Evolutionary conservation across 148 eudicot species (phyloP).

Genomic region (Hydrangea macrophylla): DNA sequence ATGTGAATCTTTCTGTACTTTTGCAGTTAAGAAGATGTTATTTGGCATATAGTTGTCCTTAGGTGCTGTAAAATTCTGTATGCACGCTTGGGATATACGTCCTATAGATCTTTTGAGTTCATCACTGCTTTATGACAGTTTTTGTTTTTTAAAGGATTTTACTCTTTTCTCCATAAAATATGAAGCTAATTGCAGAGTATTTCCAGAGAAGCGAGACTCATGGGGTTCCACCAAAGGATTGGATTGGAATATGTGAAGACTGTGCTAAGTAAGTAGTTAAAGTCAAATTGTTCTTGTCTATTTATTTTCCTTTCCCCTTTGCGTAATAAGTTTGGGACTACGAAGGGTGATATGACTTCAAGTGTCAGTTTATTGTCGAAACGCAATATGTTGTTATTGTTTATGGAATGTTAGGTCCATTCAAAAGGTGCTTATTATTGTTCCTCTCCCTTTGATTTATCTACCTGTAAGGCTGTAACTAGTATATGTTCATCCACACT

Average conservation of each 20-base stretch:
- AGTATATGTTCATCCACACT: too few species aligned
- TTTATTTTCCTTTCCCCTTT: too few species aligned
- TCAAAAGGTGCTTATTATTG: background rate
- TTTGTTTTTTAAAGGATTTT: background rate
- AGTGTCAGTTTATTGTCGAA: background rate
- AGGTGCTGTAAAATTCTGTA: background rate
- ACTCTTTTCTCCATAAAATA: conserved; percentile 49
- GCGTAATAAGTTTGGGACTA: too few species aligned
- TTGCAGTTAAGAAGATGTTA: background rate
- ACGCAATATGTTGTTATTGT: background rate
- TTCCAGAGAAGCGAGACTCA: conserved; percentile 89
- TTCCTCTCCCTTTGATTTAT: too few species aligned
- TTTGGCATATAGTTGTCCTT: background rate
- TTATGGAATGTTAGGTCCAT: too few species aligned
- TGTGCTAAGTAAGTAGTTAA: conserved; percentile 76
- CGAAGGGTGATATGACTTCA: too few species aligned
- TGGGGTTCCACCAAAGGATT: conserved; percentile 91
- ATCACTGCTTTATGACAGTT: background rate
- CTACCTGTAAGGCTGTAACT: background rate
- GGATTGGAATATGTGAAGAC: conserved; percentile 95
- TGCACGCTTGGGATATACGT: background rate
- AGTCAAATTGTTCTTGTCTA: background rate
- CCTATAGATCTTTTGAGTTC: background rate
- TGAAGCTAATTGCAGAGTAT: conserved; percentile 92
- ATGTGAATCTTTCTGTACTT: background rate